Percentiles rank a stretch among this genome's conserved stretches.
Conservation (phyloP, 345 rosid genomes). For the Pseudoturritis turrita region DNA sequence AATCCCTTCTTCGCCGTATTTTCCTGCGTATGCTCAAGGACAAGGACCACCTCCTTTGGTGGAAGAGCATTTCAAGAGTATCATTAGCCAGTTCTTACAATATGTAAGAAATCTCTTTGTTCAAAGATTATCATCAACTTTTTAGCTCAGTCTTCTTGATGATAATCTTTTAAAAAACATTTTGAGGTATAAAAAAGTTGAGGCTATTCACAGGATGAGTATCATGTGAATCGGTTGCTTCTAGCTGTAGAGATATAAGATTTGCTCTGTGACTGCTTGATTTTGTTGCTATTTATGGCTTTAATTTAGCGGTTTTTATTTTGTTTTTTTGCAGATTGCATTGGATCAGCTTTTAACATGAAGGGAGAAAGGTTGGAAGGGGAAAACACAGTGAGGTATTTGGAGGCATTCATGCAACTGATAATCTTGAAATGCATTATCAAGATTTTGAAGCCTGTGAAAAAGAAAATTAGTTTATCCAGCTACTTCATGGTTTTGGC, state of each 20-base stretch:
- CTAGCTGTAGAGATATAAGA: too few relatives aligned
- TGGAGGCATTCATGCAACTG: constrained; percentile 65
- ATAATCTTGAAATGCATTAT: constrained; percentile 68
- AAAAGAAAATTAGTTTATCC: constrained; percentile 57
- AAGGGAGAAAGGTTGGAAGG: constrained; percentile 77
- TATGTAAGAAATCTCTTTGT: too few relatives aligned
- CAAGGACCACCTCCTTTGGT: constrained; percentile 93
- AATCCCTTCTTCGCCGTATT: constrained; percentile 68
- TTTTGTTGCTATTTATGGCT: too few relatives aligned
- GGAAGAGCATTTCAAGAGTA: constrained; percentile 83
- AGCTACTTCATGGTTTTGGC: not conserved
- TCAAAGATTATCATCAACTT: not conserved
- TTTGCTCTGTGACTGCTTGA: too few relatives aligned
- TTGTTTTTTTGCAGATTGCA: too few relatives aligned
- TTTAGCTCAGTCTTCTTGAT: not conserved
- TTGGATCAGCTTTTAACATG: too few relatives aligned
- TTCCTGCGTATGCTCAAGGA: constrained; percentile 75
- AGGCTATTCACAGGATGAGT: too few relatives aligned
- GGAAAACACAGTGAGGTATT: constrained; percentile 87
- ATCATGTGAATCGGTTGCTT: too few relatives aligned
- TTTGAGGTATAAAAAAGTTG: too few relatives aligned
- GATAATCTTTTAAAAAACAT: too few relatives aligned
- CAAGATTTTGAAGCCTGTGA: constrained; percentile 85
- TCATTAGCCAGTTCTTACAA: constrained; percentile 83
- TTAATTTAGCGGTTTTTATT: too few relatives aligned